A percentile compares a stretch with the other conserved stretches of the same genome.
Evolutionary conservation across 78 protist species (phyloP).

Genomic region (Trichosphaerium sp.): DNA sequence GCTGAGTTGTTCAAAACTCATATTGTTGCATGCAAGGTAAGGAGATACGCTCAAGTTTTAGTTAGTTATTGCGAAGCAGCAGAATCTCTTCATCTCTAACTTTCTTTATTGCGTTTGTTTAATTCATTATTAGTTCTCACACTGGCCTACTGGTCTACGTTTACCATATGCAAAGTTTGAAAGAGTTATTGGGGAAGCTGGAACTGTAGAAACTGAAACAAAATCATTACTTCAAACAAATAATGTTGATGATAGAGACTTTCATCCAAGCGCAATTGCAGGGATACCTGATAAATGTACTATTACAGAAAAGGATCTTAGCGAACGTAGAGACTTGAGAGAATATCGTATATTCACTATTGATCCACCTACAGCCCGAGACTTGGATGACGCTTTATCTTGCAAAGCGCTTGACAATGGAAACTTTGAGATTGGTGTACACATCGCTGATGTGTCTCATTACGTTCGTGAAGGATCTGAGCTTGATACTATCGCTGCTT

Average conservation of each 20-base stretch:
- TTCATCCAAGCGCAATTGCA: background rate
- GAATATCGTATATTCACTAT: slow-evolving; percentile 58
- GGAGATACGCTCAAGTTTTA: background rate
- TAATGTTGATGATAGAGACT: background rate
- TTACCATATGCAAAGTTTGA: background rate
- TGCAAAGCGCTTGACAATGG: slow-evolving; percentile 28
- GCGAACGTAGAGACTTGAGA: slow-evolving; percentile 53
- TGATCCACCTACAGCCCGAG: slow-evolving; percentile 86
- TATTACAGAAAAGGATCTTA: slow-evolving; percentile 18
- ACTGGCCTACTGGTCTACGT: background rate
- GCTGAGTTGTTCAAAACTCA: background rate
- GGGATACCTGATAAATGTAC: slow-evolving; percentile 2
- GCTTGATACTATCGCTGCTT: slow-evolving; percentile 61
- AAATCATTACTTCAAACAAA: background rate
- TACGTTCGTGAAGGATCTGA: slow-evolving; percentile 51
- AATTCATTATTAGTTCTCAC: background rate
- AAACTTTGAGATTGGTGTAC: slow-evolving; percentile 73
- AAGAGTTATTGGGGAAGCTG: slow-evolving; percentile 2
- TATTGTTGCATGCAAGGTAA: background rate
- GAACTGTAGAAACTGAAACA: slow-evolving; percentile 17
- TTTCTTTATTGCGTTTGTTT: no score
- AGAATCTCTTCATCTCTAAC: background rate
- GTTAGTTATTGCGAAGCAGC: background rate
- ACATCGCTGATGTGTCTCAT: slow-evolving; percentile 89
- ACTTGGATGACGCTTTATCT: slow-evolving; percentile 86